Evolutionary conservation across 2,329 filamentous ascomycete species (phyloP).

Genomic region (Cercospora berteroae): DNA sequence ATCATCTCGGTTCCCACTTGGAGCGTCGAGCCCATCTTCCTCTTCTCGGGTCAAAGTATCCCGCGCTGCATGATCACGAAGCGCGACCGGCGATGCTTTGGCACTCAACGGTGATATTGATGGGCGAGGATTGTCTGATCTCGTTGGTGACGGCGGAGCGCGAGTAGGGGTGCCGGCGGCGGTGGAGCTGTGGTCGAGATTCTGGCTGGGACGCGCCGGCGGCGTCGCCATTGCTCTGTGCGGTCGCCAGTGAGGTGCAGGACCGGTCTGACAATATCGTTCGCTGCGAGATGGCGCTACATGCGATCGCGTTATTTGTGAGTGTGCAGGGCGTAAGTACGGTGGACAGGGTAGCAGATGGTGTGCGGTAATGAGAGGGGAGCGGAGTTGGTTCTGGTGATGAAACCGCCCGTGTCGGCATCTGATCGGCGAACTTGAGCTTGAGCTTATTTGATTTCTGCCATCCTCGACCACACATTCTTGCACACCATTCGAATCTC

Average conservation of each 20-base stretch:
- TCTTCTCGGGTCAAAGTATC: not conserved
- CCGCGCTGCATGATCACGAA: slow-evolving; percentile 16
- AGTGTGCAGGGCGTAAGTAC: not conserved
- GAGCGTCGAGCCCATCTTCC: not conserved
- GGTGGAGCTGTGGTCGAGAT: slow-evolving; percentile 5
- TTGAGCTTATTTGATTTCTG: slow-evolving; percentile 1
- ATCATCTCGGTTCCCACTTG: slow-evolving; percentile 24
- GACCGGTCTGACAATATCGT: not conserved
- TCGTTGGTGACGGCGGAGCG: slow-evolving; percentile 18
- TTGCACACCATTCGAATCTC: not conserved
- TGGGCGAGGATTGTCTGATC: slow-evolving; percentile 23
- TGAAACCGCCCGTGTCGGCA: not conserved
- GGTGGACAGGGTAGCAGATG: not conserved
- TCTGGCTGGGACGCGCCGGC: slow-evolving; percentile 3
- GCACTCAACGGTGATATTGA: slow-evolving; percentile 39
- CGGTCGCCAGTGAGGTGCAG: not conserved
- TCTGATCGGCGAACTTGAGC: not conserved
- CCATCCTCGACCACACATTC: not conserved
- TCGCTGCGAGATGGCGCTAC: not conserved
- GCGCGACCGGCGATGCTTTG: slow-evolving; percentile 32
- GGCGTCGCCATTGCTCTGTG: slow-evolving; percentile 3
- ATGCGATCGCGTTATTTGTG: not conserved
- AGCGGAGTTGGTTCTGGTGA: not conserved
- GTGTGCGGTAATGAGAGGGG: not conserved
- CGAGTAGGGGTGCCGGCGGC: slow-evolving; percentile 2